Percentiles rank a stretch among this genome's conserved stretches.
Evolutionary conservation across 2,329 filamentous ascomycete species (phyloP).

Genomic region (Alternaria consortialis): DNA sequence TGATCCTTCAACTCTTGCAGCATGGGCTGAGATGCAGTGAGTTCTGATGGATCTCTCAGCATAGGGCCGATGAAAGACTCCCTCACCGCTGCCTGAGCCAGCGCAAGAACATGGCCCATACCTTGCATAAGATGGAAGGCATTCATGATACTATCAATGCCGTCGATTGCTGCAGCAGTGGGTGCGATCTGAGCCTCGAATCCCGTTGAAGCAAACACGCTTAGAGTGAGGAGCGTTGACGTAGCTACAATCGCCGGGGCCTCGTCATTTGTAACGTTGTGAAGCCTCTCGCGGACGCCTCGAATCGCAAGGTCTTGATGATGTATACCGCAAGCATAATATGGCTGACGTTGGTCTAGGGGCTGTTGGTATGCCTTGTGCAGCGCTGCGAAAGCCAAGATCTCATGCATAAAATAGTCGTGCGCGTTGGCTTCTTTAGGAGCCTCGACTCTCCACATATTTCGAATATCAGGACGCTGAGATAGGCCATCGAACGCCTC

Average conservation of each 20-base stretch:
- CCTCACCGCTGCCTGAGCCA: constrained; percentile 28
- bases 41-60: constrained; percentile 27
- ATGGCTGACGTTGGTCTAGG: constrained; percentile 34
- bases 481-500: constrained; percentile 38
- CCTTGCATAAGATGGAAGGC: constrained; percentile 49
- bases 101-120: constrained; percentile 42
- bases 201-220: constrained; percentile 42
- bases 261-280: constrained; percentile 41
- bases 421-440: constrained; percentile 48
- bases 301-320: constrained; percentile 51
- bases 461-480: constrained; percentile 34
- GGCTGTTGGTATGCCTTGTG: constrained; percentile 47
- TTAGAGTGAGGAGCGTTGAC: constrained; percentile 42
- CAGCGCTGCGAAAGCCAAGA: constrained; percentile 53
- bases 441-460: constrained; percentile 47
- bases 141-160: constrained; percentile 46
- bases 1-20: constrained; percentile 33
- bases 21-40: constrained; percentile 40
- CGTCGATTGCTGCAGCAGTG: constrained; percentile 11
- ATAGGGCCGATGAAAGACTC: constrained; percentile 38
- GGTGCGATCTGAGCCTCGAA: constrained; percentile 30
- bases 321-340: constrained; percentile 47
- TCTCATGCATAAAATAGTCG: constrained; percentile 52
- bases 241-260: constrained; percentile 44
- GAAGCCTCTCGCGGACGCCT: constrained; percentile 39